Evolutionary conservation across 352 stramenopile species (phyloP).

Genomic region (Nothophytophthora sp.): DNA sequence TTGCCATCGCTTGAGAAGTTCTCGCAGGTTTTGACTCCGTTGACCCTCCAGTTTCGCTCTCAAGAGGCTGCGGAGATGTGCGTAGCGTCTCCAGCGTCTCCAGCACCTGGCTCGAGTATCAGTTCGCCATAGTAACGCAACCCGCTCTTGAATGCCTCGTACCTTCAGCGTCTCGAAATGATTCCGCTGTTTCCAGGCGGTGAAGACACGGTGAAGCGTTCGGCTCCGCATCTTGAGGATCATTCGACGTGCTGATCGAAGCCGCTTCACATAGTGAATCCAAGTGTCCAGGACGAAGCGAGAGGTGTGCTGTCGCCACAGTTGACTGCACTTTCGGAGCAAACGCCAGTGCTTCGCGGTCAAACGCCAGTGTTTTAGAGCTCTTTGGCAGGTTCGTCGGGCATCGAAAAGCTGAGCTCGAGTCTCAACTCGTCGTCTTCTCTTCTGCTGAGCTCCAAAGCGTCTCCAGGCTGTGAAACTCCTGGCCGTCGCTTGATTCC

Average conservation of each 20-base stretch:
- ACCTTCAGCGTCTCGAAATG: constrained; percentile 6
- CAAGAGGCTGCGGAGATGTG: constrained; percentile 3
- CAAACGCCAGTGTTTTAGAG: constrained; percentile 3
- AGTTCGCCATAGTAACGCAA: constrained; percentile 27
- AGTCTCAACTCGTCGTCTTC: constrained; percentile 2
- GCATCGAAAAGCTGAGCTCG: constrained; percentile 15
- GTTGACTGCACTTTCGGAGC: constrained; percentile 4
- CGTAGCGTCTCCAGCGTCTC: constrained; percentile 17
- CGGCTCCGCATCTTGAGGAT: constrained; percentile 9
- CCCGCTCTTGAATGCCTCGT: constrained; percentile 29
- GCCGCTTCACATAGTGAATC: constrained; percentile 8
- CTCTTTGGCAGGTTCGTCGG: background rate
- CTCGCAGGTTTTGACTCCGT: background rate
- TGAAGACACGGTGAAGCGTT: constrained; percentile 31
- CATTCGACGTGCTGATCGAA: constrained; percentile 5
- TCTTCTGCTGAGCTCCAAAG: constrained; percentile 11
- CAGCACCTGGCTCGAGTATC: constrained; percentile 15
- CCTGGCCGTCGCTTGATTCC: constrained; percentile 6
- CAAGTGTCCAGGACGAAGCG: constrained; percentile 14
- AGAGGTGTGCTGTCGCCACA: constrained; percentile 13
- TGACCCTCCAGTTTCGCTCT: constrained; percentile 2
- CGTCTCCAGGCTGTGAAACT: constrained; percentile 19
- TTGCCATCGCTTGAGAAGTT: constrained; percentile 17
- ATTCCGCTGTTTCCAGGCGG: constrained; percentile 37
- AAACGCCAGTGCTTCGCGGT: constrained; percentile 7